phyloP scores from a whole-genome alignment of 148 eudicot species.

The Simmondsia chinensis region DNA sequence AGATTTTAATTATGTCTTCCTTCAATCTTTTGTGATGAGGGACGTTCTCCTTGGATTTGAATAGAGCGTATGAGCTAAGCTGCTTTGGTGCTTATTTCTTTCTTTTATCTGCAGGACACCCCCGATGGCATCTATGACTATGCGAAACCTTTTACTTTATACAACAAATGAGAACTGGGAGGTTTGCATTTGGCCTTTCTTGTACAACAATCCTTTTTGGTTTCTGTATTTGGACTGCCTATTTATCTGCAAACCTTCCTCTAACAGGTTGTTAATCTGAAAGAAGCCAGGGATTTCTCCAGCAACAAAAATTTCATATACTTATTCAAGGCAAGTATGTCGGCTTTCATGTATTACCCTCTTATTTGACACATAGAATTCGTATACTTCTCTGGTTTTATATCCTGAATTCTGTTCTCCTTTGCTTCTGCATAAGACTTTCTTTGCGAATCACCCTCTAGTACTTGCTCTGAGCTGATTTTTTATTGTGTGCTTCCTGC shows the following conservation, averaged over 20 bases:
- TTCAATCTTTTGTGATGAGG: no score
- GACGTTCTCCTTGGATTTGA: no score
- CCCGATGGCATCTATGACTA: no score
- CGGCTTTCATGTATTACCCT: conserved; percentile 1
- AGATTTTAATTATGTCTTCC: no score
- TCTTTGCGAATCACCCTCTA: background rate
- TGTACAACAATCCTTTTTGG: no score
- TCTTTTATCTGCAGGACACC: no score
- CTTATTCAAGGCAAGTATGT: conserved; percentile 68
- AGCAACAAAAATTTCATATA: conserved; percentile 70
- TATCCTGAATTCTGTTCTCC: background rate
- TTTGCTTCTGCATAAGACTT: background rate
- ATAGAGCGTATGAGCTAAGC: no score
- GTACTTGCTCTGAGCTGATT: background rate
- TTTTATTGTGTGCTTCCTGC: background rate
- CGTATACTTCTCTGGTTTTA: background rate
- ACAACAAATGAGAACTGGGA: no score
- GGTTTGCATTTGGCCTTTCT: no score
- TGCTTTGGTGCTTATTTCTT: no score
- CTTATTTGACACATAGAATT: background rate
- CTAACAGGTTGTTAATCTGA: conserved; percentile 78
- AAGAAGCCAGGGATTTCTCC: conserved; percentile 92
- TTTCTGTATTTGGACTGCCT: no score
- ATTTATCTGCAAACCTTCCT: conserved; percentile 9
- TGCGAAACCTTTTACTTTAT: no score